Base-by-base conservation (phyloP, 2,329 filamentous ascomycete species). In the Talaromyces sp. region DNA sequence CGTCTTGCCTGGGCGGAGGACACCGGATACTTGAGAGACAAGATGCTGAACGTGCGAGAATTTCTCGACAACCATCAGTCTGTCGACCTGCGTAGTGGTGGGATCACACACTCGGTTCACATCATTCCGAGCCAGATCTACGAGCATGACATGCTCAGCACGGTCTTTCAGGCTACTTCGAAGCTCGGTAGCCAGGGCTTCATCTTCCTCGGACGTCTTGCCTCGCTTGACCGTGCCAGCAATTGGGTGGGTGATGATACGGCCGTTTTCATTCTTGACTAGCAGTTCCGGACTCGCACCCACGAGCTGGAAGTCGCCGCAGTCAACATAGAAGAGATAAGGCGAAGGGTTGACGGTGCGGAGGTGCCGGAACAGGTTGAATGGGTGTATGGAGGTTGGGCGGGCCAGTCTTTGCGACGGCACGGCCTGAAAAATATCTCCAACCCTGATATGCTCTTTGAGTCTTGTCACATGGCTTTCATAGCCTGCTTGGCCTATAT, bases 1-100 rank as follows among this genome's bases (percentile, higher is more conserved):
- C 33, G 92, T 94, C 83, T 93, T 93, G 47, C 85, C 93, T 5
- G 86, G 84, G 52, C 95, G 86, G 69, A 98, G 81, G n/a, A 95
- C 85, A 56, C 95, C 94, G 1, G 92, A 97, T 0, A 99, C 95
- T 78, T 99, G 93, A 1, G 92, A 97, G 7, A 97, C 93, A 22
- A 99, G 86, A 78, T 99, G 95, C 83, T 98, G 95, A 33, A 99
- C 95, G 79, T 99, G 95, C 67, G 90, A 95, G 82, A 99, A 99
- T 74, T 90, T 90, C 79, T 96, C 91, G 13, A 96, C 92, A 3
- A 92, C 91, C 94, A 98, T 97, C 68, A 98, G 83, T 62, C 92
- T 87, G 82, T 99, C 95, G 33, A 98, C 95, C 68, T 91, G 88
- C 37, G 94, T 97, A 33, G 91, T 92, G 41, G 89, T 83, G 22